phyloP scores from a whole-genome alignment of 73 alveolate genomes.

The Symbiodinium pilosum region DNA sequence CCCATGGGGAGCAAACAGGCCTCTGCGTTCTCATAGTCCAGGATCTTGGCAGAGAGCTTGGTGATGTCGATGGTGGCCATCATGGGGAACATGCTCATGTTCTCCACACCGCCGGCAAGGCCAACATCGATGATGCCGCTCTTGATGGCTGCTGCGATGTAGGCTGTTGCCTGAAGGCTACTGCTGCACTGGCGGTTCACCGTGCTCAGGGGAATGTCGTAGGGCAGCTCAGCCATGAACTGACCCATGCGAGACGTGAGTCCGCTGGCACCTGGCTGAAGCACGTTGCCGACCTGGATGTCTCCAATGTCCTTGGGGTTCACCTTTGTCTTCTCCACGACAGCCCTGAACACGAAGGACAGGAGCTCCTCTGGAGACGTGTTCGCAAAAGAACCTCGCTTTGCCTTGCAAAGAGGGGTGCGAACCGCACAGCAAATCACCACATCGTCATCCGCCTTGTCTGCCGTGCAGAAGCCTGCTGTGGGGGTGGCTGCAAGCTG shows the following conservation, averaged over 20 bases:
- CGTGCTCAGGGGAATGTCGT: constrained; percentile 98
- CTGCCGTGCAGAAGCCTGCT: constrained; percentile 71
- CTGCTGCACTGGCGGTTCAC: constrained; percentile 99
- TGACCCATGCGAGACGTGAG: constrained; percentile 98
- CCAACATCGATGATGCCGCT: constrained; percentile 99
- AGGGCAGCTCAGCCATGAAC: constrained; percentile 99
- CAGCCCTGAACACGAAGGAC: constrained; percentile 96
- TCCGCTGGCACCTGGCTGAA: constrained; percentile 99
- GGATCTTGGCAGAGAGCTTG: constrained; percentile 97
- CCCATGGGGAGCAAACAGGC: constrained; percentile 99
- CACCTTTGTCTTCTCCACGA: constrained; percentile 80
- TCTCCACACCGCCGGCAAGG: constrained; percentile 99
- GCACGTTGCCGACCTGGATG: constrained; percentile 99
- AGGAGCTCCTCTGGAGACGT: constrained; percentile 98
- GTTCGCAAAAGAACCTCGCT: constrained; percentile 98
- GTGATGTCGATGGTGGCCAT: constrained; percentile 98
- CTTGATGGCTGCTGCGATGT: constrained; percentile 93
- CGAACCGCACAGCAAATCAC: constrained; percentile 99
- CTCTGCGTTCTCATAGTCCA: constrained; percentile 98
- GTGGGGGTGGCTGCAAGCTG: constrained; percentile 28
- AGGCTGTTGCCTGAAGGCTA: constrained; percentile 96
- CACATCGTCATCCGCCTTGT: constrained; percentile 97
- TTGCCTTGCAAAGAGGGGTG: constrained; percentile 99
- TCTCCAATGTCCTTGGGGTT: constrained; percentile 98
- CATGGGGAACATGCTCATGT: constrained; percentile 99